These are phyloP conservation scores for Picea glauca DNA, from an alignment of 75 land plant genomes.

Conservation along the genomic window DNA sequence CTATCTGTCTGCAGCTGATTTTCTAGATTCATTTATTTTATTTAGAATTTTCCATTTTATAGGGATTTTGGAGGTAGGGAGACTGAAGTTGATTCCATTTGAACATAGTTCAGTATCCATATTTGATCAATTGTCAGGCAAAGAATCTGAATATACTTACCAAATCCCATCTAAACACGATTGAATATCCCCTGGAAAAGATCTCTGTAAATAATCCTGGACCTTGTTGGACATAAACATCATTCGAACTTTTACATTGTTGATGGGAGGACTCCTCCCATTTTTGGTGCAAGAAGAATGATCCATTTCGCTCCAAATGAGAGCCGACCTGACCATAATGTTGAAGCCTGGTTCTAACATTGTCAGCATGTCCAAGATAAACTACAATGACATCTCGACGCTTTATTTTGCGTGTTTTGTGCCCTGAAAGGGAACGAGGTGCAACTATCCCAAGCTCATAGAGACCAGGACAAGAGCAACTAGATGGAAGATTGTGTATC, in stretches of 20 bases:
- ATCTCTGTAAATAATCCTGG: slow-evolving; percentile 28
- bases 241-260: not conserved
- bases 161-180: slow-evolving; percentile 63
- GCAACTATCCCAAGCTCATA: slow-evolving; percentile 71
- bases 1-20: not conserved
- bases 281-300: not conserved
- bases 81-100: not conserved
- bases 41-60: not conserved
- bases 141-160: slow-evolving; percentile 34
- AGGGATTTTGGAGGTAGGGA: not conserved
- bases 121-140: not conserved
- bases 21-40: not conserved
- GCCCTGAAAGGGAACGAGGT: not conserved
- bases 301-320: slow-evolving; percentile 54
- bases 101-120: not conserved
- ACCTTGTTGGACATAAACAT: slow-evolving; percentile 21
- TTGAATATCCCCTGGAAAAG: too few species aligned
- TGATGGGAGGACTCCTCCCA: not conserved
- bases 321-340: slow-evolving; percentile 73
- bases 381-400: slow-evolving; percentile 45
- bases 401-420: slow-evolving; percentile 21
- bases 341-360: slow-evolving; percentile 66
- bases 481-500: slow-evolving; percentile 56
- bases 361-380: slow-evolving; percentile 82
- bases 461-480: slow-evolving; percentile 51